Base-by-base conservation (phyloP, 2,329 filamentous ascomycete genomes). In the Cyphellophora attinorum region DNA sequence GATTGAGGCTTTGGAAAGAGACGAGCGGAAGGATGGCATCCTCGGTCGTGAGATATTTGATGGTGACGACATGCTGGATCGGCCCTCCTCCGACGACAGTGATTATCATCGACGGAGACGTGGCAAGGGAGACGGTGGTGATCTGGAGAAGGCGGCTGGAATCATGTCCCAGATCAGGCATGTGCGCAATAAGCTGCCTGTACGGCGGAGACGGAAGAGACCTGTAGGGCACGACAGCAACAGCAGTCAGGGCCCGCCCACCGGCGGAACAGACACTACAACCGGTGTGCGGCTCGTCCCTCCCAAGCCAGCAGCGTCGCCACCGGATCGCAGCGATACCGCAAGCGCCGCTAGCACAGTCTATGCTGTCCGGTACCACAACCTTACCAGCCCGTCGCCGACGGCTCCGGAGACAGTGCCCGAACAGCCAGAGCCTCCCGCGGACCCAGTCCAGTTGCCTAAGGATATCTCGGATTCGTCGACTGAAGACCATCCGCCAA, bases 1-100 rank as follows among this genome's bases (percentile, higher is more conserved):
- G 16, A 95, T 95, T 31, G 88, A 95, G 56, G 85, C 86, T 0
- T 60, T 94, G 41, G 88, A 95, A 62, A 76, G 88, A 47, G 86
- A 94, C 56, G 86, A 94, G 56, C 85, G 88, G 59, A 93, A 93
- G 59, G 86, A 93, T 49, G 88, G 88, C 1, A 93, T 95, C 36
- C 62, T 95, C 2, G 88, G 88, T 3, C 70, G 88, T 44, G 88
- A 95, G 53, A 78, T 95, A 0, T 94, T 93, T 51, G 88, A 95
- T 48, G 88, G 86, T 3, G 88, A 95, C 50, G 88, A 94, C 53
- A 93, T 91, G 79, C 67, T 93, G 23, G 83, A 89, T 35, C 64
- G 72, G 29, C 76, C 69, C 3, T 69, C 73, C 4, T 72, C 70
- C 2, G 66, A 74, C 36, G 72, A 76, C 40, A 60, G 70, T 25